Base-by-base conservation (phyloP, 495 filamentous ascomycete genomes). In the Lasiosphaeria miniovina region DNA sequence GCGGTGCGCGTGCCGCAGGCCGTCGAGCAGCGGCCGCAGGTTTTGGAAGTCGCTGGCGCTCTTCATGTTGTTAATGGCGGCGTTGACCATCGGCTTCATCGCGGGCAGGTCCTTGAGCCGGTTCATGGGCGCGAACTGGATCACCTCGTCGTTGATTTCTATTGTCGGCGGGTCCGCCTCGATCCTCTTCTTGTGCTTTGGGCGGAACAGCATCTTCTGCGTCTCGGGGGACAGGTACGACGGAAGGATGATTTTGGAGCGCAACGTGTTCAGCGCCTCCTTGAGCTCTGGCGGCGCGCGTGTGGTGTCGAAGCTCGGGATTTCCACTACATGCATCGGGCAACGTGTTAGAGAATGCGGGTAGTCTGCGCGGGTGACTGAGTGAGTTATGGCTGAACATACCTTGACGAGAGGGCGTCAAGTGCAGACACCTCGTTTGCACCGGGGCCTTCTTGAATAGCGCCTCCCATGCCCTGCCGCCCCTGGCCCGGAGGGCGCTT, bases 211-310 rank as follows among this genome's bases (percentile, higher is more conserved):
- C 50, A 80, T 77, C 52, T 77, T 77, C 62, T 76, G 77, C 63
- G 89, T 86, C 3, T 73, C 74, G 11, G 59, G 52, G n/a, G 74
- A 65, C 3, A 93, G 82, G 63, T 84, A 83, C 7, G 73, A 64
- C 1, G 88, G 86, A 12, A 91, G 78, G 71, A 93, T 84, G 67
- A 88, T 73, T 50, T 86, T 77, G 58, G 80, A 65, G 59, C 86
- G 85, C 71, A 88, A 81, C n/a, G 65, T 75, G 56, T 69, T 59
- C 58, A 88, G 80, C 14, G 71, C 40, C 33, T 67, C 45, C 55
- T 76, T 62, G 46, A 81, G 73, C 31, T 73, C 64, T n/a, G 68
- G 55, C 6, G 66, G 66, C 4, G 70, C 75, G 9, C 69, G 62
- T 24, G 24, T 24, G 4, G 65, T 61, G 4, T 61, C 56, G 63